Evolutionary conservation across 176 grass and related monocot species (phyloP).

Genomic region (Phyllostachys edulis): DNA sequence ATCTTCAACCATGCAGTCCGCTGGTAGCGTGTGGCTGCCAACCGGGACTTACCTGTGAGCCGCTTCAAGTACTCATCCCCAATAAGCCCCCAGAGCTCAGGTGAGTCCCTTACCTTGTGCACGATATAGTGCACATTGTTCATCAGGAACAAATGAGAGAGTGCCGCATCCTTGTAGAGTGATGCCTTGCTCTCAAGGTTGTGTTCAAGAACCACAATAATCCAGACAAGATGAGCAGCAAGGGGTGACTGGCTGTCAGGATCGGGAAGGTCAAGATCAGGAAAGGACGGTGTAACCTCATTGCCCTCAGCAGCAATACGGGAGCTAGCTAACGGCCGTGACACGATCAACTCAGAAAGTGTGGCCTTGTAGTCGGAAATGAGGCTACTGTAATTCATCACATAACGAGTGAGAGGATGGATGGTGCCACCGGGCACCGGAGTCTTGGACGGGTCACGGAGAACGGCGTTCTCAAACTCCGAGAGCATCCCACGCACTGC

Average conservation of each 20-base stretch:
- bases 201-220: conserved; percentile 76
- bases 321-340: conserved; percentile 53
- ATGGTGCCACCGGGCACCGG: conserved; percentile 83
- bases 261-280: conserved; percentile 67
- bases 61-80: conserved; percentile 70
- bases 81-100: conserved; percentile 60
- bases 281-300: conserved; percentile 28
- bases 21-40: conserved; percentile 67
- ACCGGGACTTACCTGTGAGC: conserved; percentile 61
- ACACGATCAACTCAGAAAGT: conserved; percentile 64
- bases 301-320: conserved; percentile 31
- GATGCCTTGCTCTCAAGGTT: conserved; percentile 77
- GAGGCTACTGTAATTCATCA: conserved; percentile 87
- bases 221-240: conserved; percentile 77
- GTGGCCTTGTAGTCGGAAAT: conserved; percentile 92
- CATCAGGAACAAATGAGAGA: conserved; percentile 81
- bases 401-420: conserved; percentile 90
- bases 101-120: conserved; percentile 78
- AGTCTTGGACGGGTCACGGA: conserved; percentile 68
- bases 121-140: conserved; percentile 97
- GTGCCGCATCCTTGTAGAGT: conserved; percentile 70
- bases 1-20: conserved; percentile 79
- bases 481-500: conserved; percentile 88
- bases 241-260: conserved; percentile 65
- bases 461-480: conserved; percentile 84